Evolutionary conservation across 345 rosid genomes (phyloP), one percentile per base, ranked within the genome.

Genomic region (Boechera divaricarpa): DNA sequence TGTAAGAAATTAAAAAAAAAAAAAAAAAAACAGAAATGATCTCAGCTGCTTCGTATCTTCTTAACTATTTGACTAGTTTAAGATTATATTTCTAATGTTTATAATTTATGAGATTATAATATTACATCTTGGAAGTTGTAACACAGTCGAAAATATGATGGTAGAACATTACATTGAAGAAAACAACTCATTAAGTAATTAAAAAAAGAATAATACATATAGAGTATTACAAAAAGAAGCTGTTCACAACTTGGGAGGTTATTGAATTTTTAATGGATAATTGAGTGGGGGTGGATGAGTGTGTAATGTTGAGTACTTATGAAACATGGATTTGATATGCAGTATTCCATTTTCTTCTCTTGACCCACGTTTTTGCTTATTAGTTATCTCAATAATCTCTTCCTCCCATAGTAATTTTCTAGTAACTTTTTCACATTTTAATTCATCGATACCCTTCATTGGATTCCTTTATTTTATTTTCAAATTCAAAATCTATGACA

Each of bases 301-400:
- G 73, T 66, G 51, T 41, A 49, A 67, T 72, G 81, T 67, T 78
- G 69, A 78, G 73, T 78, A 71, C 77, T 72, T 58, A 65, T 65
- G 77, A 58, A 78, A 70, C 80, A 72, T 72, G 55, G 73, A 78
- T 78, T 78, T 78, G 77, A 78, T 72, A 65, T 72, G 73, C 68
- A 72, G 38, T 71, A 24, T 45, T 36, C 62, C 44, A 52, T 41
- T 26, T 76, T 49, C 38, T 21, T 51, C 15, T 42, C 38, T 54
- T 69, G 45, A 52, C 66, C 72, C 59, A 74, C 72, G 60, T 45
- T 47, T 55, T 69, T 76, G 15, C 54, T 42, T 24, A 54, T 48
- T 41, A 47, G 48, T 48, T 70, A 70, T 56, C 29, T 45, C 67
- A 64, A 65, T 58, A 65, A 63, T 29, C 47, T 38, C 12, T 58